A percentile compares a stretch with the other conserved stretches of the same genome.
These are phyloP conservation scores for Alternaria panax DNA, from an alignment of 2,329 filamentous ascomycete genomes.

Conservation along the genomic window DNA sequence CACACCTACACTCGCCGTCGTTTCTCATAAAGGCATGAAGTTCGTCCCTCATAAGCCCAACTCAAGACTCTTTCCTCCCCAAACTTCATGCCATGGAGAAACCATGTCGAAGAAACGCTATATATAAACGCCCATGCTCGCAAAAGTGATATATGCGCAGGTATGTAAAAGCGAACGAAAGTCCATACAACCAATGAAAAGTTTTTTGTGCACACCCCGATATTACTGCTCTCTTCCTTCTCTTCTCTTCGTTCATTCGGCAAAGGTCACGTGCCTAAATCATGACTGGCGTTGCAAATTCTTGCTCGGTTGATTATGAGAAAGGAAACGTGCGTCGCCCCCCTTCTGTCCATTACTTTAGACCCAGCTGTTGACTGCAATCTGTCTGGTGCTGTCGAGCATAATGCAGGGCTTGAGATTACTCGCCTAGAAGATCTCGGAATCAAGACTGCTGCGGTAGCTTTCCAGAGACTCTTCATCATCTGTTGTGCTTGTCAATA, in stretches of 20 bases:
- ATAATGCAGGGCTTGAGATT: conserved; percentile 3
- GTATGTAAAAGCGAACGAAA: conserved; percentile 11
- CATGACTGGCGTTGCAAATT: background rate
- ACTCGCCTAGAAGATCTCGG: conserved; percentile 44
- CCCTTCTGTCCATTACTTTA: conserved; percentile 4
- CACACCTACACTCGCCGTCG: conserved; percentile 2
- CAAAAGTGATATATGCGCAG: conserved; percentile 17
- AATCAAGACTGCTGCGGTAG: conserved; percentile 46
- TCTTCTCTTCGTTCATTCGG: conserved; percentile 4
- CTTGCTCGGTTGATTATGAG: background rate
- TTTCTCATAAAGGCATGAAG: conserved; percentile 18
- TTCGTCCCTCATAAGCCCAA: conserved; percentile 13
- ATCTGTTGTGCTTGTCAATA: conserved; percentile 18
- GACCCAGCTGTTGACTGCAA: background rate
- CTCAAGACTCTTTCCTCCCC: conserved; percentile 9
- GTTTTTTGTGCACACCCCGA: conserved; percentile 5
- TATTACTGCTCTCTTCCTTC: conserved; percentile 6
- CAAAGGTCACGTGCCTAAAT: conserved; percentile 12
- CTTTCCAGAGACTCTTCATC: conserved; percentile 44
- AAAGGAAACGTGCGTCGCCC: conserved; percentile 1
- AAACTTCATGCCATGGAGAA: conserved; percentile 3
- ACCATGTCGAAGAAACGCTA: background rate
- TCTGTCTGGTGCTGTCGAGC: background rate
- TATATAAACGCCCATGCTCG: conserved; percentile 15
- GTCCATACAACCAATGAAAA: conserved; percentile 9